Evolutionary conservation across 2,329 filamentous ascomycete species (phyloP), one percentile per base, ranked within the genome.

Genomic region (Escovopsis sp.): DNA sequence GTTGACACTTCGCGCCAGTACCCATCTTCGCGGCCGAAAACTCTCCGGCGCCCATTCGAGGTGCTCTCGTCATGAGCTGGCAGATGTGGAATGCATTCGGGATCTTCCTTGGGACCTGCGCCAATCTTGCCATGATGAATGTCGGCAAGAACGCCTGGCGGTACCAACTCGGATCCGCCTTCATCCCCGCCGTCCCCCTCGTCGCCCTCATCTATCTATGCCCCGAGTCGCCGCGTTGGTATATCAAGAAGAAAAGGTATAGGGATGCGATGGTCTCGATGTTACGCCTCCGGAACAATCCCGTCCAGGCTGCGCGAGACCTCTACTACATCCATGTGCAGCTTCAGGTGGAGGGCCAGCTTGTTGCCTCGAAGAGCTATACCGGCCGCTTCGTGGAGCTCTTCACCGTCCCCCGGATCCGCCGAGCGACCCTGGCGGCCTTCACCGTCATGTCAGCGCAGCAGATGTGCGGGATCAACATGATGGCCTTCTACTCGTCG

Each of bases 61-160:
- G 82, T 48, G 82, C 80, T 7, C 66, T 91, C 14, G 82, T 88
- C 47, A 89, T 89, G 83, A 79, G 78, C 47, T 89, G 84, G 83
- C 63, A 88, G 60, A 64, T 81, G 58, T 81, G 76, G 74, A 77
- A 70, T 3, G 70, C 71, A 2, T 74, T 78, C 51, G 74, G 74
- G 37, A 77, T 78, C 47, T 69, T 76, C 49, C 59, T 76, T 13
- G 78, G 78, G 27, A 79, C 72, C 40, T 72, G 67, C 39, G 71
- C 71, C 45, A 78, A 79, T 67, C 57, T 75, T 65, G 58, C 73
- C 55, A 54, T 58, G 16, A 54, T 51, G 20, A 54, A 50, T 16
- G 49, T 63, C 11, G 55, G 53, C 14, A 35, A 42, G 2, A 51
- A 62, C 14, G 66, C 72, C 7, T 82, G 78, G 78, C 64, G 78